These are phyloP conservation scores for Passiflora organensis DNA, from an alignment of 345 rosid species.

Conservation along the genomic window DNA sequence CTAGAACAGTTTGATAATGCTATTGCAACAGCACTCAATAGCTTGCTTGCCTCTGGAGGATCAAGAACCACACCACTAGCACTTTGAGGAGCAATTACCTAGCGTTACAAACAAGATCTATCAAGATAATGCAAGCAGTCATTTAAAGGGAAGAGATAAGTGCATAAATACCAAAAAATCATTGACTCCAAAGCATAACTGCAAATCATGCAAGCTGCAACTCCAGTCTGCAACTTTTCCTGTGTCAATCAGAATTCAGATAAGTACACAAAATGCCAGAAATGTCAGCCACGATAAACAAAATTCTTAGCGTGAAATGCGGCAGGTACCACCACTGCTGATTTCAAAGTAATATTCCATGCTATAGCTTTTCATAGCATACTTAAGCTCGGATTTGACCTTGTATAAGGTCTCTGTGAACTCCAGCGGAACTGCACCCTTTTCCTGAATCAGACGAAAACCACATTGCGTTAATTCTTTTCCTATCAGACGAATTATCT, in stretches of 20 bases:
- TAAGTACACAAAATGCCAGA: constrained; percentile 18
- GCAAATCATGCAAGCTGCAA: constrained; percentile 69
- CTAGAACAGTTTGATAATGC: constrained; percentile 89
- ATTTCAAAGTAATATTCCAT: constrained; percentile 76
- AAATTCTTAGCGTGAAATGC: constrained; percentile 16
- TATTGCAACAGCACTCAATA: constrained; percentile 87
- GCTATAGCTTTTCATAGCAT: constrained; percentile 64
- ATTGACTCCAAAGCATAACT: constrained; percentile 88
- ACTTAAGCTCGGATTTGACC: constrained; percentile 66
- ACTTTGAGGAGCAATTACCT: constrained; percentile 95
- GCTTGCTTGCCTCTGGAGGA: constrained; percentile 90
- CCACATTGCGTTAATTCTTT: not conserved
- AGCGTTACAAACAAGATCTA: constrained; percentile 17
- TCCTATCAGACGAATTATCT: no score
- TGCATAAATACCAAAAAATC: constrained; percentile 68
- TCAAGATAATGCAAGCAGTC: no score
- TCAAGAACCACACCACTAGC: constrained; percentile 95
- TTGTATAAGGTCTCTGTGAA: constrained; percentile 47
- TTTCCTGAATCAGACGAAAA: constrained; percentile 49
- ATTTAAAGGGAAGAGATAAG: not conserved
- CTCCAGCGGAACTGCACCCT: constrained; percentile 67
- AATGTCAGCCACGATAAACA: not conserved
- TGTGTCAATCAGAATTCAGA: constrained; percentile 36
- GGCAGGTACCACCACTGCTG: constrained; percentile 36
- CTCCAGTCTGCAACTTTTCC: constrained; percentile 60